Conservation (phyloP, 2,329 filamentous ascomycete genomes). For the Lachnellula occidentalis region DNA sequence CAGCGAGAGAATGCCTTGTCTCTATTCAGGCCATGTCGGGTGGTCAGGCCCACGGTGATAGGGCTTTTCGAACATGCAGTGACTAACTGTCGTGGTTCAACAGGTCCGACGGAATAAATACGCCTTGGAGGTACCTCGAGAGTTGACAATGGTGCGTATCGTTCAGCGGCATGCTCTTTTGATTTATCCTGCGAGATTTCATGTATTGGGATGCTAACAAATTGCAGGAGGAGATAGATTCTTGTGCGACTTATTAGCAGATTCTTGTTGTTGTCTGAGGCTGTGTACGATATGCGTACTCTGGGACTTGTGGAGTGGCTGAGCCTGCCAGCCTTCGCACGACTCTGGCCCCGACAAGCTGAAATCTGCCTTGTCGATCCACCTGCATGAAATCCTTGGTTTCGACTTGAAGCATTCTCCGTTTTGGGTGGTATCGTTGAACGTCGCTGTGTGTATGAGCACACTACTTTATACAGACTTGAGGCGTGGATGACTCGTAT, state of each 20-base stretch:
- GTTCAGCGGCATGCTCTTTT: not conserved
- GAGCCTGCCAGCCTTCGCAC: not conserved
- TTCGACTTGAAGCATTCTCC: not conserved
- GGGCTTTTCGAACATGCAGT: not conserved
- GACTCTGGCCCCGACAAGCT: not conserved
- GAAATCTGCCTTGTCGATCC: constrained; percentile 2
- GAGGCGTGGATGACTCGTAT: no score
- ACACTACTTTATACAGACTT: no score
- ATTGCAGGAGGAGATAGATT: constrained; percentile 8
- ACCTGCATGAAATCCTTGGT: not conserved
- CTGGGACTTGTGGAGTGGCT: not conserved
- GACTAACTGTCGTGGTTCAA: not conserved
- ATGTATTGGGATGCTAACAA: not conserved
- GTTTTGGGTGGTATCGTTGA: not conserved
- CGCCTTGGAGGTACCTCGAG: constrained; percentile 5
- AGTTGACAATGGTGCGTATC: constrained; percentile 6
- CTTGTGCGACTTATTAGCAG: constrained; percentile 3
- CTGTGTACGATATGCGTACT: not conserved
- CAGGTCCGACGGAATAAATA: constrained; percentile 6
- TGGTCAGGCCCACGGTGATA: not conserved
- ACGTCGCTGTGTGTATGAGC: not conserved
- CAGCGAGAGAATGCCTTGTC: not conserved
- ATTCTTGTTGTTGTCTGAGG: not conserved
- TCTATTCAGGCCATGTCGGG: not conserved
- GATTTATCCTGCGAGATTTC: not conserved